phyloP scores from a whole-genome alignment of 805 yeast species.

The Saccharomyces mikatae region DNA sequence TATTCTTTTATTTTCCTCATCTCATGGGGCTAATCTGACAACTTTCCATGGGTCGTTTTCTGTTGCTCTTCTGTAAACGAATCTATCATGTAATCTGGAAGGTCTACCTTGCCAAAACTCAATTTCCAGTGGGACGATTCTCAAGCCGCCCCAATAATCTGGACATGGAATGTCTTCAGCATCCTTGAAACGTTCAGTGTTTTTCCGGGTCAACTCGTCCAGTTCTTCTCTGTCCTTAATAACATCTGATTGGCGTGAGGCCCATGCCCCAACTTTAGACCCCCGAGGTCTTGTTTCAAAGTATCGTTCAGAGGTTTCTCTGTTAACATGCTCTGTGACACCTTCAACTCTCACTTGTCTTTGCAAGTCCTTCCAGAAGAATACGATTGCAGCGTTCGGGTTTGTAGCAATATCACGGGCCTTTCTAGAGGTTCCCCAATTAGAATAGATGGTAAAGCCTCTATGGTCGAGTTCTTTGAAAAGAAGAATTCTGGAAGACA shows the following conservation, averaged over 20 bases:
- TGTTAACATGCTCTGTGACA: conserved; percentile 57
- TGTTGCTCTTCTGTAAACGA: conserved; percentile 55
- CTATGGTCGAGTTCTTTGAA: conserved; percentile 80
- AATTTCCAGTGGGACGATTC: conserved; percentile 79
- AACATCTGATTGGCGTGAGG: conserved; percentile 75
- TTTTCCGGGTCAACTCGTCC: conserved; percentile 41
- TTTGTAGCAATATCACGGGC: conserved; percentile 61
- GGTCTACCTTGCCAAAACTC: conserved; percentile 98
- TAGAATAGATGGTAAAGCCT: conserved; percentile 84
- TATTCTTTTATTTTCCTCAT: neutral
- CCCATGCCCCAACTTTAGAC: conserved; percentile 93
- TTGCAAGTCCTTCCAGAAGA: conserved; percentile 87
- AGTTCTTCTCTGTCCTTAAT: conserved; percentile 55
- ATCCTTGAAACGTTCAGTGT: conserved; percentile 51
- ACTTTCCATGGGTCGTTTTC: conserved; percentile 52
- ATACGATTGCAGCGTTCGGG: conserved; percentile 73
- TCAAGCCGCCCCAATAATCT: conserved; percentile 90
- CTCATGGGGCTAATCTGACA: conserved; percentile 63
- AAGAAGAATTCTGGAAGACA: conserved; percentile 74
- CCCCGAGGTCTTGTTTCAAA: conserved; percentile 87
- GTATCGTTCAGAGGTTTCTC: conserved; percentile 69
- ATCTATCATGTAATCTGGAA: conserved; percentile 83
- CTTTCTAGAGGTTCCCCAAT: conserved; percentile 85
- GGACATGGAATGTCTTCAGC: conserved; percentile 76
- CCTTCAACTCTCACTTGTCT: conserved; percentile 95